Percentiles rank a stretch among this genome's conserved stretches.
phyloP scores from a whole-genome alignment of 495 filamentous ascomycete genomes.

The Thermothielavioides terrestris region DNA sequence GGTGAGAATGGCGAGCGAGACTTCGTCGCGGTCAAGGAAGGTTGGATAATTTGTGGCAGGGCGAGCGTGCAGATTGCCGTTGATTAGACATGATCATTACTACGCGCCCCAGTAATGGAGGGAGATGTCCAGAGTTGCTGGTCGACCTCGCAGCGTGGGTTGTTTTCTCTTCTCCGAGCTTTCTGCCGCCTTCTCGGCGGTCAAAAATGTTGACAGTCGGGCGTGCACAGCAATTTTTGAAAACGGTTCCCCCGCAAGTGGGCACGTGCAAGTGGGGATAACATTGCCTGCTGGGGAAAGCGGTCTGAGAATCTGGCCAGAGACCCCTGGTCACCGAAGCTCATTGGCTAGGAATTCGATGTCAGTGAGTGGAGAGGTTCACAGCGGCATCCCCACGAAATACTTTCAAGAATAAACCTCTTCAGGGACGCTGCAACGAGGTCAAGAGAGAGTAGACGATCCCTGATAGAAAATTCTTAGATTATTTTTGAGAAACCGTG shows the following conservation, averaged over 20 bases:
- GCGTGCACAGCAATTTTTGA: conserved; percentile 5
- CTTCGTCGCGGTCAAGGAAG: neutral
- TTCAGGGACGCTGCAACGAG: too few species aligned
- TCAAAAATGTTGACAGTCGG: conserved; percentile 1
- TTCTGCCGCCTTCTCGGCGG: conserved; percentile 9
- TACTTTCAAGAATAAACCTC: too few species aligned
- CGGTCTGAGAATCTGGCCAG: too few species aligned
- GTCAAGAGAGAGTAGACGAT: too few species aligned
- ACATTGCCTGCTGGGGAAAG: neutral
- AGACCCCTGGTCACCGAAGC: too few species aligned
- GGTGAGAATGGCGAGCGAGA: too few species aligned
- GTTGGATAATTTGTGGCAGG: neutral
- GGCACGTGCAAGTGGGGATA: conserved; percentile 10
- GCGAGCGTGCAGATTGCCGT: neutral
- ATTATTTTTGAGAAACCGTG: too few species aligned
- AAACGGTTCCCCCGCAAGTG: conserved; percentile 4
- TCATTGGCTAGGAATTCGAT: too few species aligned
- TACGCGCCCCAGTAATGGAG: neutral
- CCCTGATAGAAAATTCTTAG: too few species aligned
- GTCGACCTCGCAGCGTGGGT: neutral
- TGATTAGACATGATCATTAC: conserved; percentile 2
- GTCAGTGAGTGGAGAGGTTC: too few species aligned
- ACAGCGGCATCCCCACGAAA: too few species aligned
- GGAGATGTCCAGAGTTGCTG: neutral
- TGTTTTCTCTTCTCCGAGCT: neutral